Conservation (phyloP, 306 rosid genomes). For the Dalbergia cultrata region DNA sequence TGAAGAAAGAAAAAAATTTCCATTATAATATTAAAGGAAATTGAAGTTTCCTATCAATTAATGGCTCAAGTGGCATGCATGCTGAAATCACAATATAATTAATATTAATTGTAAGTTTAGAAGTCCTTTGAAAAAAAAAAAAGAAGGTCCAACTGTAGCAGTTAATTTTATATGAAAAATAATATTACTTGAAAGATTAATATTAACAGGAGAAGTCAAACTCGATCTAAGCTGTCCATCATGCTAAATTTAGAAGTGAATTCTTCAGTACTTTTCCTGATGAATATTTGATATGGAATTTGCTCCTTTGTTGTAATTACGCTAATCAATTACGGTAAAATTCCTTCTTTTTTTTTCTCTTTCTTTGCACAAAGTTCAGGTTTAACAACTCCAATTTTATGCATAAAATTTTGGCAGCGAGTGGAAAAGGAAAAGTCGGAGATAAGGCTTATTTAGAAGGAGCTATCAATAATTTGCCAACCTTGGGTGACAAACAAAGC, state of each 20-base stretch:
- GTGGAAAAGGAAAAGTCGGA: constrained; percentile 60
- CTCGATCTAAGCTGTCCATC: neutral
- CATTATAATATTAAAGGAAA: too few relatives aligned
- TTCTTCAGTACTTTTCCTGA: neutral
- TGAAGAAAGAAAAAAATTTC: too few relatives aligned
- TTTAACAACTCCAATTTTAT: neutral
- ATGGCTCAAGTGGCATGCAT: neutral
- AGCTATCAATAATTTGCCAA: constrained; percentile 50
- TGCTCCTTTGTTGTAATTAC: neutral
- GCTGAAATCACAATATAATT: neutral
- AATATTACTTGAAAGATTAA: too few relatives aligned
- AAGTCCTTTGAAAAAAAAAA: too few relatives aligned
- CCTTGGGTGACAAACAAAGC: constrained; percentile 54
- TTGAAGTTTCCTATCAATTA: neutral
- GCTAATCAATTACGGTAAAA: neutral
- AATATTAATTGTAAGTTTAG: neutral
- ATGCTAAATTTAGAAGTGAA: neutral
- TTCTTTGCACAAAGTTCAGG: neutral
- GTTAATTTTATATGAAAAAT: too few relatives aligned
- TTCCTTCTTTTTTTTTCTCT: too few relatives aligned
- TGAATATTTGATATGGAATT: neutral
- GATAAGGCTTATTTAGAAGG: constrained; percentile 55
- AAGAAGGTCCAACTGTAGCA: too few relatives aligned
- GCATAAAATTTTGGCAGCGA: constrained; percentile 45
- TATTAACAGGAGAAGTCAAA: too few relatives aligned